Percentiles rank a stretch among this genome's conserved stretches.
These are phyloP conservation scores for Podospora pseudoanserina DNA, from an alignment of 495 filamentous ascomycete genomes.

Conservation along the genomic window DNA sequence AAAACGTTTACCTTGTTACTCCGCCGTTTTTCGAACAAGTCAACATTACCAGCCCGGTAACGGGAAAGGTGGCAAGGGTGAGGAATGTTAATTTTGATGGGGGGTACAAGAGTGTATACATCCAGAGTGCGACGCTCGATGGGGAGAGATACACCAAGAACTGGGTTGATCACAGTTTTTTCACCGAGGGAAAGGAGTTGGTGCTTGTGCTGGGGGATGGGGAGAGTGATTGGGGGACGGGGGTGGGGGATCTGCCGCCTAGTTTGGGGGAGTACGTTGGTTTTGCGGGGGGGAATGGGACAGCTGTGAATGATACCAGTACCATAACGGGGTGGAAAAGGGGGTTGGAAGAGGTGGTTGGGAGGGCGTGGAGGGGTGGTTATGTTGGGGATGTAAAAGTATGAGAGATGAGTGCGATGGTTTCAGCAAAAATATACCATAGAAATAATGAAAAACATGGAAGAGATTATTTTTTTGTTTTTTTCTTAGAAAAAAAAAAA, in stretches of 20 bases:
- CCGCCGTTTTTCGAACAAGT: slow-evolving; percentile 63
- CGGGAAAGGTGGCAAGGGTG: slow-evolving; percentile 59
- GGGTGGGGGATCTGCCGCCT: slow-evolving; percentile 61
- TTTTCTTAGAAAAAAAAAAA: no score
- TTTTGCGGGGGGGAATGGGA: slow-evolving; percentile 19
- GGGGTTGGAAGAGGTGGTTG: background rate
- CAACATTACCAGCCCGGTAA: slow-evolving; percentile 59
- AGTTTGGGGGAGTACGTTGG: slow-evolving; percentile 40
- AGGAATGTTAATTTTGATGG: slow-evolving; percentile 61
- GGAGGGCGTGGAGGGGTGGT: background rate
- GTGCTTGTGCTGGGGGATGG: slow-evolving; percentile 60
- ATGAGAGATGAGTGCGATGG: background rate
- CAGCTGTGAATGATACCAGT: background rate
- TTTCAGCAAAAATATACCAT: no score
- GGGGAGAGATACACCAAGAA: slow-evolving; percentile 61
- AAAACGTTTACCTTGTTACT: slow-evolving; percentile 70
- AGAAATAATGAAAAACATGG: no score
- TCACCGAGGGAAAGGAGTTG: slow-evolving; percentile 64
- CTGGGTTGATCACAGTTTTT: slow-evolving; percentile 74
- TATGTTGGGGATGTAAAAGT: background rate
- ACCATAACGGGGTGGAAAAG: background rate
- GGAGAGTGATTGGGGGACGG: slow-evolving; percentile 70
- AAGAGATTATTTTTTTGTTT: no score
- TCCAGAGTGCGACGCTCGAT: slow-evolving; percentile 68
- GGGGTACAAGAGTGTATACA: slow-evolving; percentile 58